phyloP scores from a whole-genome alignment of 1,139 yeast genomes.

The Yamadazyma triangularis region DNA sequence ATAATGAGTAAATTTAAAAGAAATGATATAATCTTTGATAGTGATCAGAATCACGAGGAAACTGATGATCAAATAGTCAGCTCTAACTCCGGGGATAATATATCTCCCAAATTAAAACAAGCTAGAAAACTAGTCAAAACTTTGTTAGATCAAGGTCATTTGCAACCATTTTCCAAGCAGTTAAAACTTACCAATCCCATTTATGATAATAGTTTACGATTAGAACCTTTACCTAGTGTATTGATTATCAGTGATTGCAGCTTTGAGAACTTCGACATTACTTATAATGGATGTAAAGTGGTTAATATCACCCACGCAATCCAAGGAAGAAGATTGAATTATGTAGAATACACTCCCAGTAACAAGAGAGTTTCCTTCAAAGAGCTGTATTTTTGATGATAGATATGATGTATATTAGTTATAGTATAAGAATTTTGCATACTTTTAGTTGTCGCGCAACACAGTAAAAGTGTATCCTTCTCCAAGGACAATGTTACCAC shows the following conservation, averaged over 20 bases:
- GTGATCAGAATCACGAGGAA: constrained; percentile 17
- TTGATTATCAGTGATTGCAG: constrained; percentile 63
- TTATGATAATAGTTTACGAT: constrained; percentile 61
- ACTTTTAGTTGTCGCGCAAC: no score
- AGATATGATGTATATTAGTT: no score
- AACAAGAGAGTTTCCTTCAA: constrained; percentile 46
- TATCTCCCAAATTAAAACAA: constrained; percentile 46
- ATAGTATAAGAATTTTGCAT: no score
- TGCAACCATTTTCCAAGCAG: constrained; percentile 70
- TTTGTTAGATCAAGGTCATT: constrained; percentile 77
- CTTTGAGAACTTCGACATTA: constrained; percentile 67
- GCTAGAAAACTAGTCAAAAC: constrained; percentile 77
- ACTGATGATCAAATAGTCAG: constrained; percentile 12
- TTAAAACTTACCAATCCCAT: constrained; percentile 66
- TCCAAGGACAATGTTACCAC: no score
- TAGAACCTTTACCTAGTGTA: constrained; percentile 78
- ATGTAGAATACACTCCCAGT: constrained; percentile 67
- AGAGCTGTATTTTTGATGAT: constrained; percentile 35
- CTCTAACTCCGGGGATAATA: constrained; percentile 16
- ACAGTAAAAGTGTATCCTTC: no score
- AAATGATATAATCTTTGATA: constrained; percentile 56
- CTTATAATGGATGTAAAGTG: constrained; percentile 80
- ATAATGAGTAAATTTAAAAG: constrained; percentile 65
- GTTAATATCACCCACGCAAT: constrained; percentile 59
- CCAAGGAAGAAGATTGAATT: constrained; percentile 45